Evolutionary conservation across 2,329 filamentous ascomycete genomes (phyloP).

Genomic region (Hymenoscyphus occultus): DNA sequence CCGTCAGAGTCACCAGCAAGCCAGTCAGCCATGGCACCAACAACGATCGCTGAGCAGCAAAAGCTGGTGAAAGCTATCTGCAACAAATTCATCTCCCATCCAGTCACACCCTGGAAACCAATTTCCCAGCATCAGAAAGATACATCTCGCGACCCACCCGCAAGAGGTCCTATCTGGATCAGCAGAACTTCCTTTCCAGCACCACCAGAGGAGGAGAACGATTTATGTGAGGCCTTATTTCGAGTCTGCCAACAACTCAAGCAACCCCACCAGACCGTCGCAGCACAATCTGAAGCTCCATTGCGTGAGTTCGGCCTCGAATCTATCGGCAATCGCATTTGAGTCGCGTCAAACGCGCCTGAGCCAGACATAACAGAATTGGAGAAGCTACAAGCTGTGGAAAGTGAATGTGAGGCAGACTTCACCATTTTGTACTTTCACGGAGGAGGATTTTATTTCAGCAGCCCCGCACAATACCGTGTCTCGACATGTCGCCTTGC

Average conservation of each 20-base stretch:
- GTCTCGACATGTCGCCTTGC: not conserved
- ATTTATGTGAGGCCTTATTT: not conserved
- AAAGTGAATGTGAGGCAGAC: not conserved
- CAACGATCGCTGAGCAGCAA: not conserved
- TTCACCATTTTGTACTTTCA: slow-evolving; percentile 2
- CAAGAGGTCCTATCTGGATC: slow-evolving; percentile 2
- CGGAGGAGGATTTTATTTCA: slow-evolving; percentile 5
- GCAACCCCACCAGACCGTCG: not conserved
- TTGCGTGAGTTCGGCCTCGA: not conserved
- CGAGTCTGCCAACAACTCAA: not conserved
- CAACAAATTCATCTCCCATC: not conserved
- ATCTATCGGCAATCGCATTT: not conserved
- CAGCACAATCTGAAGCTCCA: not conserved
- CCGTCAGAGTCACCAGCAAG: not conserved
- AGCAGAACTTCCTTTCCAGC: not conserved
- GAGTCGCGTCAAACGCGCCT: not conserved
- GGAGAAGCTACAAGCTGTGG: not conserved
- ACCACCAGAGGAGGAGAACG: not conserved
- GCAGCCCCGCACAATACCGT: not conserved
- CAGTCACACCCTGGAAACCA: slow-evolving; percentile 3
- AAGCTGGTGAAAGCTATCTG: not conserved
- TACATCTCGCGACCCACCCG: not conserved
- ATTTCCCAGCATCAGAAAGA: not conserved
- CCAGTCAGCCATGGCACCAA: not conserved
- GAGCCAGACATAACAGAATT: not conserved